Evolutionary conservation across 768 basidiomycete genomes (phyloP).

Genomic region (Thelephora aurantiotincta): DNA sequence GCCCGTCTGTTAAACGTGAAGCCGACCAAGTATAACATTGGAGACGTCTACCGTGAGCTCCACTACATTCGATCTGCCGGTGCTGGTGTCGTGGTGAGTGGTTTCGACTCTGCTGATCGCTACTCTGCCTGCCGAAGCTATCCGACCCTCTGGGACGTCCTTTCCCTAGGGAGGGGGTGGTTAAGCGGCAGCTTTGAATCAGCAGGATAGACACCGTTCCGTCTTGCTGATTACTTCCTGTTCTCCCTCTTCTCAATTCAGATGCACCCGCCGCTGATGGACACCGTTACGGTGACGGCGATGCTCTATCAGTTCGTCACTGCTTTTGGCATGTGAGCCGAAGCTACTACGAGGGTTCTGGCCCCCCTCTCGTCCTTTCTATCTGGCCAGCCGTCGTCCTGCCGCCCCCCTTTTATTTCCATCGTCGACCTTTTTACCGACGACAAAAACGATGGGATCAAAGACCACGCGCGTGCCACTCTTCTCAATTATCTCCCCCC

Average conservation of each 20-base stretch:
- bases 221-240: background rate
- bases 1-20: slow-evolving; percentile 72
- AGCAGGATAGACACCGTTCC: background rate
- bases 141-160: too few relatives aligned
- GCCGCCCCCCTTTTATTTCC: slow-evolving; percentile 1
- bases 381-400: slow-evolving; percentile 1
- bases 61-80: slow-evolving; percentile 72
- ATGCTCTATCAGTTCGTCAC: slow-evolving; percentile 77
- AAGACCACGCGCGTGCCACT: background rate
- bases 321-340: slow-evolving; percentile 28
- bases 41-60: slow-evolving; percentile 77
- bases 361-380: slow-evolving; percentile 2
- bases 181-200: background rate
- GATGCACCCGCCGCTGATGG: slow-evolving; percentile 87
- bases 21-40: slow-evolving; percentile 70
- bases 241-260: slow-evolving; percentile 16
- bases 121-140: background rate
- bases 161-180: too few relatives aligned
- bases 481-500: too few relatives aligned
- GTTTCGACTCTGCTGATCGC: slow-evolving; percentile 7
- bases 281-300: slow-evolving; percentile 70
- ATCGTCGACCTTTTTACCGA: background rate
- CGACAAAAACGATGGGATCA: background rate
- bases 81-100: slow-evolving; percentile 63
- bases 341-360: slow-evolving; percentile 1